Percentiles rank a stretch among this genome's conserved stretches.
Conservation (phyloP, 768 basidiomycete genomes). For the Coprinopsis cinerea region DNA sequence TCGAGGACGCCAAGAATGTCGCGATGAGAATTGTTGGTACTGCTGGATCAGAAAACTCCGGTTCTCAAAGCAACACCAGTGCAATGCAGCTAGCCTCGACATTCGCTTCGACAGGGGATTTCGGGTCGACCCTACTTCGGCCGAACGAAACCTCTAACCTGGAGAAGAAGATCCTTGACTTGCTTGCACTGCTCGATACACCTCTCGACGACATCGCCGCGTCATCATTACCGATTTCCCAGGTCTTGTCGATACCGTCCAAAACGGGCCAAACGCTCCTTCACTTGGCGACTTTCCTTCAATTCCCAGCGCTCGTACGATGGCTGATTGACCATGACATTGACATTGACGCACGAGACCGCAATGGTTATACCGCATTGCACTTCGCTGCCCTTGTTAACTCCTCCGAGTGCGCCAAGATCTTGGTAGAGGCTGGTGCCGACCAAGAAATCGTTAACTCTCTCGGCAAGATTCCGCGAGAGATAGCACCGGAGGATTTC, state of each 20-base stretch:
- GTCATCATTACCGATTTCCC: slow-evolving; percentile 34
- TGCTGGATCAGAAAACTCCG: slow-evolving; percentile 47
- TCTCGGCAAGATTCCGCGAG: slow-evolving; percentile 63
- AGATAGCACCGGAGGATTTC: slow-evolving; percentile 46
- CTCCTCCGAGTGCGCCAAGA: slow-evolving; percentile 54
- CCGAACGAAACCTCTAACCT: slow-evolving; percentile 57
- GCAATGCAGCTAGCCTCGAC: slow-evolving; percentile 49
- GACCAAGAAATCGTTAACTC: slow-evolving; percentile 70
- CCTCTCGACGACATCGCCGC: slow-evolving; percentile 41
- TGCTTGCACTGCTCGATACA: slow-evolving; percentile 74
- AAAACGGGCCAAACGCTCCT: slow-evolving; percentile 79
- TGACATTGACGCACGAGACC: slow-evolving; percentile 80
- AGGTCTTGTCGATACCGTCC: slow-evolving; percentile 68
- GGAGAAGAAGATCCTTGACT: slow-evolving; percentile 71
- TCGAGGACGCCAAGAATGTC: slow-evolving; percentile 89
- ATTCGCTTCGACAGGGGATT: slow-evolving; percentile 37
- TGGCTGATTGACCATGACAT: slow-evolving; percentile 70
- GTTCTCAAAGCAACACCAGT: slow-evolving; percentile 27
- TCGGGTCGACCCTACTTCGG: slow-evolving; percentile 52
- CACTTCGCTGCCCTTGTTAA: slow-evolving; percentile 75
- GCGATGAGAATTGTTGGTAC: slow-evolving; percentile 89
- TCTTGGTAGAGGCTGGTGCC: slow-evolving; percentile 77
- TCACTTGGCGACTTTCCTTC: slow-evolving; percentile 79
- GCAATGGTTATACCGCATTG: slow-evolving; percentile 85
- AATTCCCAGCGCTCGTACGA: slow-evolving; percentile 60